These are phyloP conservation scores for Naumovozyma baii DNA, from an alignment of 805 yeast species.

Conservation along the genomic window DNA sequence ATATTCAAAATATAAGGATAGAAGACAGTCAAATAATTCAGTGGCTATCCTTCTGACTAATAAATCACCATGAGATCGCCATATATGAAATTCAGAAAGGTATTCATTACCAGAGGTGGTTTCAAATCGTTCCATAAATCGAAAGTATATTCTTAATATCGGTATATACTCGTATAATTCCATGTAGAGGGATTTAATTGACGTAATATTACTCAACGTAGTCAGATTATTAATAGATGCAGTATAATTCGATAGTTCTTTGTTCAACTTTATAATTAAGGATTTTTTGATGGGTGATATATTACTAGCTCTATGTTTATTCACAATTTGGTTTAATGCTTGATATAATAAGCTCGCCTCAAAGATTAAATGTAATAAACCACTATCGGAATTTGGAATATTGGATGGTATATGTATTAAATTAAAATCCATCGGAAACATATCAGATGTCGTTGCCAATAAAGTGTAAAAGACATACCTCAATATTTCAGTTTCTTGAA, in stretches of 20 bases:
- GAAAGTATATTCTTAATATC: constrained; percentile 48
- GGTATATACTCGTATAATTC: constrained; percentile 41
- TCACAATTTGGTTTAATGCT: constrained; percentile 31
- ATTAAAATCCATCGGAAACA: constrained; percentile 38
- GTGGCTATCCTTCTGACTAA: constrained; percentile 36
- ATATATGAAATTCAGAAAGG: constrained; percentile 41
- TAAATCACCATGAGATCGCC: constrained; percentile 56
- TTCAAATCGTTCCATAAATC: constrained; percentile 32
- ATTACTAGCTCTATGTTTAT: constrained; percentile 21
- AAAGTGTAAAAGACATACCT: constrained; percentile 44
- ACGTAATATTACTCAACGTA: constrained; percentile 27
- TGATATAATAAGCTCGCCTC: constrained; percentile 68
- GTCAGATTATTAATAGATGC: constrained; percentile 37
- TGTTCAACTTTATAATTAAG: constrained; percentile 39
- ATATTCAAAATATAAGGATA: constrained; percentile 52
- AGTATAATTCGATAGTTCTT: constrained; percentile 36
- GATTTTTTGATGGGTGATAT: constrained; percentile 55
- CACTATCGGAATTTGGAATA: constrained; percentile 47
- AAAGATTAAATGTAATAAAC: constrained; percentile 43
- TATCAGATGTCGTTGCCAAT: constrained; percentile 51
- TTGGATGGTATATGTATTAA: constrained; percentile 39
- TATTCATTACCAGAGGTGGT: constrained; percentile 39
- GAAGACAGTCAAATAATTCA: constrained; percentile 36
- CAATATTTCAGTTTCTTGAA: constrained; percentile 36
- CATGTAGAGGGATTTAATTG: constrained; percentile 26